phyloP scores from a whole-genome alignment of 148 eudicot genomes.

The Camellia sinensis region DNA sequence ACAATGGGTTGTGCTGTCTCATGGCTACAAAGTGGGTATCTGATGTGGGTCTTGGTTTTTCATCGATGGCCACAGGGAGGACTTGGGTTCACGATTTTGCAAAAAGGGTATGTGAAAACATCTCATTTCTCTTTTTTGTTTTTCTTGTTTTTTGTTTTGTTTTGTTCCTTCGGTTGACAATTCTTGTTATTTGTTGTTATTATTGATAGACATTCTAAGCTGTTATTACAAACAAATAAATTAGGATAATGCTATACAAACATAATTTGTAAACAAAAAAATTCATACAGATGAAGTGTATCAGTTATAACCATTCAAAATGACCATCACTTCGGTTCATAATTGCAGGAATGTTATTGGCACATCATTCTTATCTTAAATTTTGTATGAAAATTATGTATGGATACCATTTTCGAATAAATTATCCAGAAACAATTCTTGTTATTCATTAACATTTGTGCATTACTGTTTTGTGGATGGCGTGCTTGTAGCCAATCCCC shows the following conservation, averaged over 20 bases:
- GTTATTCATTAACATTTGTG: too few relatives aligned
- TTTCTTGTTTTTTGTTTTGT: background rate
- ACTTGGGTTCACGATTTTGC: constrained; percentile 8
- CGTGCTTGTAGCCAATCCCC: background rate
- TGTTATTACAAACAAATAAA: background rate
- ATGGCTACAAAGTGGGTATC: constrained; percentile 19
- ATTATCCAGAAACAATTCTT: background rate
- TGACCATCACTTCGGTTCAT: too few relatives aligned
- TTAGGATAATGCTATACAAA: too few relatives aligned
- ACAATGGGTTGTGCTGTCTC: constrained; percentile 10
- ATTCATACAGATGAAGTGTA: too few relatives aligned
- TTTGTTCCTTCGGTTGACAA: background rate
- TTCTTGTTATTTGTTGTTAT: background rate
- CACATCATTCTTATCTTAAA: too few relatives aligned
- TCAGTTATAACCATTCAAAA: too few relatives aligned
- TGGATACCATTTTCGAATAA: too few relatives aligned
- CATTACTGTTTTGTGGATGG: background rate
- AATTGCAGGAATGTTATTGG: too few relatives aligned
- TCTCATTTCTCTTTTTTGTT: background rate
- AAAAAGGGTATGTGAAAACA: constrained; percentile 20
- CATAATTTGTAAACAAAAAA: too few relatives aligned
- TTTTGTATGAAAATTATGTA: too few relatives aligned
- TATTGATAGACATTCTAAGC: background rate
- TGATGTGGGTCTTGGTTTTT: constrained; percentile 16
- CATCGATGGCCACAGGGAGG: constrained; percentile 17